Conservation (phyloP, 352 stramenopile species). For the Phytophthora syringae region DNA sequence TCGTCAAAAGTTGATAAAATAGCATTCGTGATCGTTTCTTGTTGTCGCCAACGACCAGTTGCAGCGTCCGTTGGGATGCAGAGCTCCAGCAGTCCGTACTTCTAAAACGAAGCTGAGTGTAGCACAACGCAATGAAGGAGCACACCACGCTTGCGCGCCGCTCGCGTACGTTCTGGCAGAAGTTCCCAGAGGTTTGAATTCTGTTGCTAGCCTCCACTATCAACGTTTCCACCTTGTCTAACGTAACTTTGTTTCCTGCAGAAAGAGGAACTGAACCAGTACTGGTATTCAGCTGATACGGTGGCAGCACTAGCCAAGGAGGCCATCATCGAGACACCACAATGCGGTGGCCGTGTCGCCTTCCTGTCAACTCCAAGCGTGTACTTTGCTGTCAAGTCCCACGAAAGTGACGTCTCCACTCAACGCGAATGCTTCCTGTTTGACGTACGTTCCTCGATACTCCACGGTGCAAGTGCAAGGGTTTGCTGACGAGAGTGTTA, state of each 20-base stretch:
- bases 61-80: conserved; percentile 22
- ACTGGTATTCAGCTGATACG: conserved; percentile 93
- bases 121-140: conserved; percentile 13
- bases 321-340: conserved; percentile 59
- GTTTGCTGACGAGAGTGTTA: conserved; percentile 1
- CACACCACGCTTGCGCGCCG: conserved; percentile 1
- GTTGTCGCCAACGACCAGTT: background rate
- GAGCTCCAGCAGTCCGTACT: background rate
- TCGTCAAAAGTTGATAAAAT: too few species aligned
- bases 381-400: conserved; percentile 89
- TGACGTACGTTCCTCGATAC: conserved; percentile 66
- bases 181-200: conserved; percentile 62
- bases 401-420: conserved; percentile 19
- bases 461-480: conserved; percentile 1
- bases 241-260: conserved; percentile 32
- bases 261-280: conserved; percentile 96
- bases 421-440: conserved; percentile 82
- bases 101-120: background rate
- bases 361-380: conserved; percentile 95
- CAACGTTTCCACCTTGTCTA: background rate
- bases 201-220: background rate
- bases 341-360: conserved; percentile 54
- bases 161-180: conserved; percentile 66
- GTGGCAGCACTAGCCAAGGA: conserved; percentile 81
- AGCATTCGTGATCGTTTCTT: conserved; percentile 16